Evolutionary conservation across 2,329 filamentous ascomycete genomes (phyloP), one percentile per base, ranked within the genome.

Genomic region (Colletotrichum sp.): DNA sequence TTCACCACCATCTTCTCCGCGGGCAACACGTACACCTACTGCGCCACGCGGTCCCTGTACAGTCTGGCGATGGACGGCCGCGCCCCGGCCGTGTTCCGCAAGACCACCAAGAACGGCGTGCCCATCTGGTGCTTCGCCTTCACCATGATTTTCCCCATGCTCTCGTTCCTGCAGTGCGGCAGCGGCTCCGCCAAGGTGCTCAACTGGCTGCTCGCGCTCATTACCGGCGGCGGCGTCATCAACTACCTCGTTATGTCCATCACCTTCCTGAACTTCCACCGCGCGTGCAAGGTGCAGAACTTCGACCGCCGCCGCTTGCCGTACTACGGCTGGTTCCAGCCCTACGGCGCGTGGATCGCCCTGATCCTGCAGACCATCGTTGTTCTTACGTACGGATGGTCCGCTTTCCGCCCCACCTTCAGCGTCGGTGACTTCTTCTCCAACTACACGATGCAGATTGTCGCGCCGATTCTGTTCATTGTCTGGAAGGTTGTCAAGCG

Each of bases 271-370:
- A 91, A 92, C 30, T 94, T 94, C 85, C 90, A 92, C 30, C 83
- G 86, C 5, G 92, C 86, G 6, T 83, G 94, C 70, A 85, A 86
- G 62, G 80, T 83, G 3, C 92, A 94, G 77, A 89, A 89, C n/a
- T 89, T 92, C 66, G 73, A 77, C 69, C 76, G 65, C 90, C 91
- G 9, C 89, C 93, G 74, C 85, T 85, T 94, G 0, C 91, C 92
- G 0, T 94, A 92, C 83, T 90, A 88, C 76, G 93, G 93, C 79
- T 93, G 91, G 90, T 93, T 91, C 0, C 93, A 94, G 76, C 92
- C 92, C 0, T 89, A 86, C 73, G 91, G 92, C 0, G 92, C 92
- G 0, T 88, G 90, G 80, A 79, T 91, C 21, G 89, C 88, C 8
- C 86, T 93, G 16, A 76, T 89, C 1, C 84, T 93, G 52, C 93